Base-by-base conservation (phyloP, 2,329 filamentous ascomycete species). In the Pyrenophora tritici-repentis region DNA sequence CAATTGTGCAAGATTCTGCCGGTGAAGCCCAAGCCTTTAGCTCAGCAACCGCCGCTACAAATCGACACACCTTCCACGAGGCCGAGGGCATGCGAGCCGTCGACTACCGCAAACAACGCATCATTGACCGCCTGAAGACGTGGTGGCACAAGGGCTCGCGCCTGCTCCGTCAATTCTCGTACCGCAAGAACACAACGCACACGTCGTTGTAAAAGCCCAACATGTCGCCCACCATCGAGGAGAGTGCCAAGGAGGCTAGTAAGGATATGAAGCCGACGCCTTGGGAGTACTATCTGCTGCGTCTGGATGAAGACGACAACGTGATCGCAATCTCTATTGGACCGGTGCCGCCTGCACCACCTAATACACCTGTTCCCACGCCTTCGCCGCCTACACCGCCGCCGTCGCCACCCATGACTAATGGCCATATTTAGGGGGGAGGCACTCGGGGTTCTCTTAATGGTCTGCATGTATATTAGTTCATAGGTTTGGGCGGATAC, bases 31-130 rank as follows among this genome's bases (percentile, higher is more conserved):
- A 42, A 43, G 58, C 54, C 26, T 63, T 60, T 43, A 54, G 46
- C 31, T 38, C 55, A n/a, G 24, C 53, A 29, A 29, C 8, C 35
- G 59, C 58, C 43, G 55, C 50, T 26, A 51, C 42, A 31, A 47
- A 62, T 26, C 63, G 62, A 17, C 62, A 67, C 35, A 68, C 66
- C 12, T 67, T 61, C 42, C 55, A 56, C 14, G 58, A 59, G 34
- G 65, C 65, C 14, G 50, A 64, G 48, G 65, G 66, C 34, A 67
- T 67, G 64, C 54, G 53, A 38, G 48, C 31, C 33, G 51, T 40
- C 17, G 50, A 50, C 29, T 68, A 66, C 42, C 66, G 62, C 22
- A 53, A 59, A 14, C 50, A 63, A 18, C 43, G 53, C 12, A 50
- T 67, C 39, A 39, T 66, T 34, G 56, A 62, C 29, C 42, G 57